These are phyloP conservation scores for Aspergillus spinulosporus DNA, from an alignment of 2,329 filamentous ascomycete genomes.

Conservation along the genomic window DNA sequence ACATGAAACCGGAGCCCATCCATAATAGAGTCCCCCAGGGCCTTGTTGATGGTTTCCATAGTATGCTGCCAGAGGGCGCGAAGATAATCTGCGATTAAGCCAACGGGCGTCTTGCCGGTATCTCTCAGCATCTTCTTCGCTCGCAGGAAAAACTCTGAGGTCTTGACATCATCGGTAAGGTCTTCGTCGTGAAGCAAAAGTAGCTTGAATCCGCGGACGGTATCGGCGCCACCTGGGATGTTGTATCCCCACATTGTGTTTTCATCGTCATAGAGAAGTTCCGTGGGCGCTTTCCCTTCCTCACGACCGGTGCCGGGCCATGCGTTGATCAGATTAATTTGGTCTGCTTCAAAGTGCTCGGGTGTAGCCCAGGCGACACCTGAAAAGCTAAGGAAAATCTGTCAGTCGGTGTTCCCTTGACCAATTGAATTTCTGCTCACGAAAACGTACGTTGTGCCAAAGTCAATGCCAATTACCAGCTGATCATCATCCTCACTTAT, in stretches of 20 bases:
- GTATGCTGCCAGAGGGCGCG: conserved; percentile 5
- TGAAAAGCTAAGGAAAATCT: background rate
- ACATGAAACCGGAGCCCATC: conserved; percentile 10
- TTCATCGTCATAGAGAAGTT: conserved; percentile 8
- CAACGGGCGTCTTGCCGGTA: background rate
- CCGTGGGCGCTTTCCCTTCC: conserved; percentile 11
- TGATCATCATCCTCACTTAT: conserved; percentile 4
- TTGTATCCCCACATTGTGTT: conserved; percentile 7
- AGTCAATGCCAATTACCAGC: conserved; percentile 9
- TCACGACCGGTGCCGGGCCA: conserved; percentile 5
- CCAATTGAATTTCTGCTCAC: background rate
- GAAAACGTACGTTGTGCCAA: conserved; percentile 6
- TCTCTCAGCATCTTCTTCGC: conserved; percentile 2
- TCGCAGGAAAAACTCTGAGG: conserved; percentile 4
- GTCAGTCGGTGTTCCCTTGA: background rate
- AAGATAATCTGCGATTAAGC: conserved; percentile 6
- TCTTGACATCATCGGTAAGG: background rate
- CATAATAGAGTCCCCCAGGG: background rate
- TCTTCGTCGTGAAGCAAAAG: conserved; percentile 7
- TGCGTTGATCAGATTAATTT: conserved; percentile 6
- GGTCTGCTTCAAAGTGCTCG: conserved; percentile 1
- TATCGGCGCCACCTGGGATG: conserved; percentile 1
- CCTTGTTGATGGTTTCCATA: background rate
- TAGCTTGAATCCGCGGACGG: conserved; percentile 7
- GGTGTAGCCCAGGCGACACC: conserved; percentile 8